Base-by-base conservation (phyloP, 1,284 basidiomycete genomes). In the Stygiomarasmius scandens region DNA sequence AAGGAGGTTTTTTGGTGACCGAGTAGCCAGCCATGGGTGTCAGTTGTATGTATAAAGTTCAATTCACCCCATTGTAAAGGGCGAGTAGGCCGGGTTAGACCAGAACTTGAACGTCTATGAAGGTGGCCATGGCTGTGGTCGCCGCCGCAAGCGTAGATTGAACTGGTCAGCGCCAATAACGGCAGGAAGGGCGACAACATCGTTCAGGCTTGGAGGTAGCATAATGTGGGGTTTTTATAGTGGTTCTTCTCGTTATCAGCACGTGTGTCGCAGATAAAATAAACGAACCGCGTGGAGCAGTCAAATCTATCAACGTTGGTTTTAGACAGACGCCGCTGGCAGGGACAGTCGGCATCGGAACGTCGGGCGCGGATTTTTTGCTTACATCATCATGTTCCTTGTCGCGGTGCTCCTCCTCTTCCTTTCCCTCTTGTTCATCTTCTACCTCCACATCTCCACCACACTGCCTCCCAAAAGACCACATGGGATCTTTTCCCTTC, bases 21-120 rank as follows among this genome's bases (percentile, higher is more conserved):
- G 23, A 90, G 78, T 4, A 91, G 74, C 89, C 89, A 91, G 23
- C 58, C 91, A 71, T 93, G 92, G 45, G 82, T 87, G 68, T 93
- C 92, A 0, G 92, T 93, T 22, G 91, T 92, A 67, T 92, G 89
- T 51, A 93, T 77, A 64, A 90, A 77, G 64, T 93, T 92, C 67
- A 93, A 74, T 64, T 93, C 87, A 32, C 87, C 84, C 89, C 90
- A 93, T 51, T 82, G 80, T 34, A 94, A 79, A 34, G 84, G 81
- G 25, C 83, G 77, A 57, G 79, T 77, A 3, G 88, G 89, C 12
- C 78, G 77, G 0, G 82, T 75, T 46, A 89, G 73, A 24, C 71
- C 71, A n/a, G 82, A 77, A 54, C 72, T 72, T 45, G 77, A 72
- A 58, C 82, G 78, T 62, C 73, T 34, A 55, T 76, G 72, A 6